These are phyloP conservation scores for Raddia distichophylla DNA, from an alignment of 176 grass and related monocot species.

Conservation along the genomic window DNA sequence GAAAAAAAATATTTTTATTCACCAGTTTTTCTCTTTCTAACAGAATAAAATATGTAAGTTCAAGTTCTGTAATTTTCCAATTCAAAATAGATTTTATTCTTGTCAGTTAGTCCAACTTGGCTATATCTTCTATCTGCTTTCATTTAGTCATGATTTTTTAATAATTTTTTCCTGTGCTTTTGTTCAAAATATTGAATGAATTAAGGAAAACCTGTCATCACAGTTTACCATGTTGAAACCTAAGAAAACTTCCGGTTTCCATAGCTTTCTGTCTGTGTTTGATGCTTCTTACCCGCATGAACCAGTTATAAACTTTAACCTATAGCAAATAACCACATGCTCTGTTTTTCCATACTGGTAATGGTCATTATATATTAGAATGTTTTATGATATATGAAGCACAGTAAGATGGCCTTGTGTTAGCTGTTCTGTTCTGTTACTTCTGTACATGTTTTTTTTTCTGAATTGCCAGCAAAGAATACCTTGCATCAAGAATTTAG, in stretches of 20 bases:
- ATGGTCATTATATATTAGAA: background rate
- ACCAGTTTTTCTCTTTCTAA: background rate
- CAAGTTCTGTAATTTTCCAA: background rate
- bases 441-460: background rate
- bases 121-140: background rate
- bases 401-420: background rate
- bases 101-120: background rate
- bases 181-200: conserved; percentile 14
- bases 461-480: background rate
- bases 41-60: background rate
- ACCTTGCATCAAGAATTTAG: conserved; percentile 12
- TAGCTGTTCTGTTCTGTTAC: background rate
- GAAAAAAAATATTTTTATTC: conserved; percentile 6
- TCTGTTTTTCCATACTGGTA: background rate
- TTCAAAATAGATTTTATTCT: background rate
- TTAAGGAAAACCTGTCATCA: background rate
- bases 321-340: background rate
- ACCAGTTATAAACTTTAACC: background rate
- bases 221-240: background rate
- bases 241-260: background rate
- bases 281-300: background rate
- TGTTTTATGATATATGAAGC: conserved; percentile 7
- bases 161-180: background rate
- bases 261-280: background rate
- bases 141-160: background rate